These are phyloP conservation scores for Ophiorrhiza pumila DNA, from an alignment of 257 asterid species.

Conservation along the genomic window DNA sequence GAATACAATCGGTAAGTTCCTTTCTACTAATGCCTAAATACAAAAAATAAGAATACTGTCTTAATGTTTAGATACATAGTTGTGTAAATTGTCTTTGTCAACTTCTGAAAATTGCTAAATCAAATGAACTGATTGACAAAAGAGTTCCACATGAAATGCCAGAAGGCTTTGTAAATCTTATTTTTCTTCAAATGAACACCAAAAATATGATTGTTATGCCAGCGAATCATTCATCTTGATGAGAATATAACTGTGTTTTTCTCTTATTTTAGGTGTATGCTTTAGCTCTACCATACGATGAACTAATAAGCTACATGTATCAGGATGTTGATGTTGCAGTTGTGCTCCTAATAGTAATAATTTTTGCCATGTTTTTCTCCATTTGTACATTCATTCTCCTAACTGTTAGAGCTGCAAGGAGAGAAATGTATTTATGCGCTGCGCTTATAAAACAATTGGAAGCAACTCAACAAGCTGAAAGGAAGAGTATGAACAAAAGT, in stretches of 20 bases:
- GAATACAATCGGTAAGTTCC: constrained; percentile 44
- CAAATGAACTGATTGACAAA: not conserved
- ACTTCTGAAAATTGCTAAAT: not conserved
- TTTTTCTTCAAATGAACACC: not conserved
- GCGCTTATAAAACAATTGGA: constrained; percentile 66
- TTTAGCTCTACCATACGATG: constrained; percentile 34
- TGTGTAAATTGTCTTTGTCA: not conserved
- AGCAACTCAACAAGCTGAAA: constrained; percentile 67
- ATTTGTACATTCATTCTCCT: constrained; percentile 25
- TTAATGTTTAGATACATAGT: not conserved
- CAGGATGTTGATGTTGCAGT: constrained; percentile 26
- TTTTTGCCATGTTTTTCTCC: constrained; percentile 21
- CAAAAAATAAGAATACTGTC: not conserved
- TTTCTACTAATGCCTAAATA: not conserved
- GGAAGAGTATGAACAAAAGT: constrained; percentile 62
- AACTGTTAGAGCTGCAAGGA: constrained; percentile 32
- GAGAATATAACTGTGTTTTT: not conserved
- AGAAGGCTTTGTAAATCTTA: not conserved
- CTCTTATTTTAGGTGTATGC: constrained; percentile 36
- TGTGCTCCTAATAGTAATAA: constrained; percentile 27
- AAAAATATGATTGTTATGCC: not conserved
- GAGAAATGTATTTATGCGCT: constrained; percentile 51
- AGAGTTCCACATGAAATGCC: not conserved
- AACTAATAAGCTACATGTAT: constrained; percentile 19
- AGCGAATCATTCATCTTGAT: not conserved